phyloP scores from a whole-genome alignment of 1,139 yeast species.

The Taphrina populina region DNA sequence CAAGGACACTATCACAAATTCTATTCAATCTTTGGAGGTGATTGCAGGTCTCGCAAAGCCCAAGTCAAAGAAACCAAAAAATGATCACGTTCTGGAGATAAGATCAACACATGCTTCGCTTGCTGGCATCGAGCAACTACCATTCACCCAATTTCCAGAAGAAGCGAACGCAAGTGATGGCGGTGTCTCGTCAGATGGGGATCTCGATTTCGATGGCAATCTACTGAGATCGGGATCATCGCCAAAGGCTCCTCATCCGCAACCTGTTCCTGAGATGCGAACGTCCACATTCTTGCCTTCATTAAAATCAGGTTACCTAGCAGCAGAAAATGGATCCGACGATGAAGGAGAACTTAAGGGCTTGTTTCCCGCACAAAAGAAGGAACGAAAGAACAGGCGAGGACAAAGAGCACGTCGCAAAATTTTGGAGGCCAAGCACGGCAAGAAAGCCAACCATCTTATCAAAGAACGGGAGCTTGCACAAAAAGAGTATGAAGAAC shows the following conservation, averaged over 20 bases:
- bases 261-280: neutral
- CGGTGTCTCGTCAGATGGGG: slow-evolving; percentile 38
- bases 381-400: slow-evolving; percentile 73
- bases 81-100: neutral
- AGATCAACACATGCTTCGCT: neutral
- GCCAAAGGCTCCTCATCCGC: neutral
- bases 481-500: slow-evolving; percentile 50
- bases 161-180: slow-evolving; percentile 37
- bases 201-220: slow-evolving; percentile 32
- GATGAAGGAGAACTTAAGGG: slow-evolving; percentile 38
- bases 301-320: slow-evolving; percentile 33
- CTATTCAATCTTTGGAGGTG: slow-evolving; percentile 60
- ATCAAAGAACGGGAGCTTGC: slow-evolving; percentile 59
- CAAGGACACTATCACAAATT: slow-evolving; percentile 50
- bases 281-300: slow-evolving; percentile 32
- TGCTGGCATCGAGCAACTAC: neutral
- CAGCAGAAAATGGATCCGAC: slow-evolving; percentile 32
- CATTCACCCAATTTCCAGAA: slow-evolving; percentile 47
- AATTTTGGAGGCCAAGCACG: slow-evolving; percentile 92
- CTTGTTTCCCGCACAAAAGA: slow-evolving; percentile 42
- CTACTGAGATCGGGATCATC: too few species aligned
- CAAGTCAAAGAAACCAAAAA: neutral
- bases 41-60: slow-evolving; percentile 38
- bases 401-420: slow-evolving; percentile 97
- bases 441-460: slow-evolving; percentile 78